Conservation (phyloP, 768 basidiomycete genomes). For the Dacryopinax spathularia region DNA sequence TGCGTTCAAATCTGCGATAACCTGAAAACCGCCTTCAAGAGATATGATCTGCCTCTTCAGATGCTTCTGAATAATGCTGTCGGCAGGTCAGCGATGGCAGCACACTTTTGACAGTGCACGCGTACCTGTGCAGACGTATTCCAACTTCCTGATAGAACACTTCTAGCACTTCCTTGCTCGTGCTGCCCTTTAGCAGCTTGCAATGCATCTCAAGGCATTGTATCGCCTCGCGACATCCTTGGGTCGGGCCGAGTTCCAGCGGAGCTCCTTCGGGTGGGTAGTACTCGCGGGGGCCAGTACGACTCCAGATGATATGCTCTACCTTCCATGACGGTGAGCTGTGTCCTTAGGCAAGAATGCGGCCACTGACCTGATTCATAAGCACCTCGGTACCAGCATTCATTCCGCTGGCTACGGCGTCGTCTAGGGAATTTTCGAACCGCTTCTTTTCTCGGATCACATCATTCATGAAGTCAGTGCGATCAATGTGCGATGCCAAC, state of each 20-base stretch:
- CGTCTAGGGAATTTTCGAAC: slow-evolving; percentile 84
- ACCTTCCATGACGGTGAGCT: slow-evolving; percentile 40
- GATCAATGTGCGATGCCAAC: slow-evolving; percentile 75
- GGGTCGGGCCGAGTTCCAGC: slow-evolving; percentile 72
- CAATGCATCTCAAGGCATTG: slow-evolving; percentile 82
- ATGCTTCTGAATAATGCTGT: slow-evolving; percentile 85
- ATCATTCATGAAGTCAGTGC: slow-evolving; percentile 81
- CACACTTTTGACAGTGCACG: slow-evolving; percentile 6
- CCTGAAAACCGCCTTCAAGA: slow-evolving; percentile 80
- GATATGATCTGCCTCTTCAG: slow-evolving; percentile 97
- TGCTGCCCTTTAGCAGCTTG: slow-evolving; percentile 78
- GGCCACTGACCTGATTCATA: slow-evolving; percentile 66
- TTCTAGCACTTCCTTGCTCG: slow-evolving; percentile 89
- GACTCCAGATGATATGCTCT: slow-evolving; percentile 76
- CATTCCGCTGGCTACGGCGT: slow-evolving; percentile 81
- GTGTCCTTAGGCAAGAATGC: not conserved
- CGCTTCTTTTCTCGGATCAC: slow-evolving; percentile 94
- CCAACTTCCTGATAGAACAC: slow-evolving; percentile 98
- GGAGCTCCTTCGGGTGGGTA: slow-evolving; percentile 70
- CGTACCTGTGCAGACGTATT: slow-evolving; percentile 68
- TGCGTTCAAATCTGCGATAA: slow-evolving; percentile 90
- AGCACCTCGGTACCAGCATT: slow-evolving; percentile 92
- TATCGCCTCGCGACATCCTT: slow-evolving; percentile 81
- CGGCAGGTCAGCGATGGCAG: not conserved
- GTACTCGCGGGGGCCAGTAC: slow-evolving; percentile 76